Evolutionary conservation across 345 rosid genomes (phyloP).

Genomic region (Eucalyptus pauciflora): DNA sequence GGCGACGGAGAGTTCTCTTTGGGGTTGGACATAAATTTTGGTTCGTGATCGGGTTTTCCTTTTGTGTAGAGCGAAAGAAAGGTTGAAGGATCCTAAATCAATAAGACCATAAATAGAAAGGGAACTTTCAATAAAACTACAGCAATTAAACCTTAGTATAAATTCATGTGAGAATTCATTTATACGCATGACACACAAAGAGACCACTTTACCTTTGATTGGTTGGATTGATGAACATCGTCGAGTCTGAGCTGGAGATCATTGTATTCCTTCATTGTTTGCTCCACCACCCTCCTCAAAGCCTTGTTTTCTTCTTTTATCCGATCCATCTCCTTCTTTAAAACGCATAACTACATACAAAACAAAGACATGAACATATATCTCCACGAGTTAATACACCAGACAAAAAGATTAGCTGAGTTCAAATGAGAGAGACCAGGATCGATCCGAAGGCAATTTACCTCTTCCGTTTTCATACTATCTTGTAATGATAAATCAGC

Average conservation of each 20-base stretch:
- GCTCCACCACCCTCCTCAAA: constrained; percentile 42
- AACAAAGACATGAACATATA: background rate
- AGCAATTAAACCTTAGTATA: background rate
- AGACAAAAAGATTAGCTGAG: background rate
- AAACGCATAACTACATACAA: constrained; percentile 16
- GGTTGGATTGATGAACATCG: constrained; percentile 23
- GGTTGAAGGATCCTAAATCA: background rate
- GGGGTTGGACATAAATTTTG: background rate
- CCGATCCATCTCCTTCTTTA: constrained; percentile 39
- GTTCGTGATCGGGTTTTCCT: background rate
- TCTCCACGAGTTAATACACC: background rate
- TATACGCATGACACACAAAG: background rate
- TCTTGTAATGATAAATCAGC: background rate
- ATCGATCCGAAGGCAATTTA: background rate
- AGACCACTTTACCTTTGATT: constrained; percentile 3
- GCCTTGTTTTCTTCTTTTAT: constrained; percentile 51
- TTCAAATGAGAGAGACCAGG: background rate
- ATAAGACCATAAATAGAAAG: background rate
- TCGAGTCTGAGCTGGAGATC: constrained; percentile 39
- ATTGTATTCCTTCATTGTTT: constrained; percentile 41
- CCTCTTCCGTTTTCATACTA: constrained; percentile 16
- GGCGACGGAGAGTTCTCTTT: background rate
- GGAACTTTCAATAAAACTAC: background rate
- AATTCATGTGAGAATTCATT: background rate
- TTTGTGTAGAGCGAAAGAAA: constrained; percentile 16